Percentiles rank a stretch among this genome's conserved stretches.
Conservation (phyloP, 371 early-diverging fungal genomes). For the Apophysomyces variabilis region DNA sequence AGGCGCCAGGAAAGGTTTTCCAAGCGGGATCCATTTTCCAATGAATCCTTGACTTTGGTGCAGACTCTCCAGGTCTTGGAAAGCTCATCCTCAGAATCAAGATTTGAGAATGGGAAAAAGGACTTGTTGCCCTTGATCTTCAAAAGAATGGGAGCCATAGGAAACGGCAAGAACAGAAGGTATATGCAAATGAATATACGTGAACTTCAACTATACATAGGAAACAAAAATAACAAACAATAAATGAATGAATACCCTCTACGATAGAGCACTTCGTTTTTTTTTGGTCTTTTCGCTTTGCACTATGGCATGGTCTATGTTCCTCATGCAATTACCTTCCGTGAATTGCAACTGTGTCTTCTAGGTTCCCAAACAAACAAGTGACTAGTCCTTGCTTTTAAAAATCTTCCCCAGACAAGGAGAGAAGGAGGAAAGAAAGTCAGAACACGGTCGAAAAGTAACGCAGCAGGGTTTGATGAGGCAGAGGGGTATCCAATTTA, state of each 20-base stretch:
- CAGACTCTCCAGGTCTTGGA: conserved; percentile 84
- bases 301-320: neutral
- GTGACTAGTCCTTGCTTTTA: neutral
- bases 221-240: neutral
- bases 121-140: conserved; percentile 72
- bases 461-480: conserved; percentile 10
- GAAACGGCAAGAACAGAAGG: neutral
- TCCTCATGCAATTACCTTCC: neutral
- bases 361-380: neutral
- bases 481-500: conserved; percentile 1
- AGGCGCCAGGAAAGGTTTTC: conserved; percentile 92
- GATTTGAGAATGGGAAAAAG: conserved; percentile 68
- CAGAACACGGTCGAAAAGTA: conserved; percentile 11
- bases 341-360: conserved; percentile 2
- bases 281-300: neutral
- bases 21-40: conserved; percentile 83
- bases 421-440: conserved; percentile 6
- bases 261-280: conserved; percentile 4
- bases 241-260: neutral
- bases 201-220: conserved; percentile 3
- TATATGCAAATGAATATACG: neutral
- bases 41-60: conserved; percentile 88
- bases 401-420: conserved; percentile 7
- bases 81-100: conserved; percentile 74
- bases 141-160: conserved; percentile 77